Base-by-base conservation (phyloP, 176 grass and related monocot genomes). In the Eleusine indica region DNA sequence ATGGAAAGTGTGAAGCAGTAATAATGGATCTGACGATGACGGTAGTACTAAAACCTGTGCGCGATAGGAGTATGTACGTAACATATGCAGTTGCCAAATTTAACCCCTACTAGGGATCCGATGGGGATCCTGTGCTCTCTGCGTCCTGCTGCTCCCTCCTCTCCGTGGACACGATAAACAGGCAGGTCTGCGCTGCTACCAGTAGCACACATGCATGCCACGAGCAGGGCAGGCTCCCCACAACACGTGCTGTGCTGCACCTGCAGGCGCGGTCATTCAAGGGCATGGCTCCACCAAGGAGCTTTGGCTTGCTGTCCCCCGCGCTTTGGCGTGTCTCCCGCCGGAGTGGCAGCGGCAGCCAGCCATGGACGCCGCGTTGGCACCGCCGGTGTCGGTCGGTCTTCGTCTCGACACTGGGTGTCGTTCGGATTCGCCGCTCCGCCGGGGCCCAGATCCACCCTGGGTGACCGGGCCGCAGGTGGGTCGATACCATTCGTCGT, bases 321-420 rank as follows among this genome's bases (percentile, higher is more conserved):
- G 4, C 30, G 65, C 64, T 2, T 73, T 79, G 86, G 80, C 48
- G 61, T 88, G 87, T 84, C 58, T 83, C 75, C 87, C 87, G 73
- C 6, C 71, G 5, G 22, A 64, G 57, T 22, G 57, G 57, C 57
- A 60, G 57, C 57, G 54, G 53, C 16, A 19, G 17, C 54, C 17
- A 21, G 54, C 54, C 21, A 25, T 60, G 57, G 54, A n/a, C 7
- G 3, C 8, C 58, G 41, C 9, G 11, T 8, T 12, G 9, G 44
- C 44, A 47, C 44, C 41, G 58, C 18, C 54, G 52, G 51, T 53
- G 51, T 17, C 14, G 51, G 51, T 15, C 15, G 32, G 32, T 35
- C 32, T 35, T 35, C 51, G 47, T 49, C 9, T 12, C 47, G 47
- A 49, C 42, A 25, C 44, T 3, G 40, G 3, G 40, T 19, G 52